Conservation (phyloP, 371 early-diverging fungal species). For the Globomyces sp. region DNA sequence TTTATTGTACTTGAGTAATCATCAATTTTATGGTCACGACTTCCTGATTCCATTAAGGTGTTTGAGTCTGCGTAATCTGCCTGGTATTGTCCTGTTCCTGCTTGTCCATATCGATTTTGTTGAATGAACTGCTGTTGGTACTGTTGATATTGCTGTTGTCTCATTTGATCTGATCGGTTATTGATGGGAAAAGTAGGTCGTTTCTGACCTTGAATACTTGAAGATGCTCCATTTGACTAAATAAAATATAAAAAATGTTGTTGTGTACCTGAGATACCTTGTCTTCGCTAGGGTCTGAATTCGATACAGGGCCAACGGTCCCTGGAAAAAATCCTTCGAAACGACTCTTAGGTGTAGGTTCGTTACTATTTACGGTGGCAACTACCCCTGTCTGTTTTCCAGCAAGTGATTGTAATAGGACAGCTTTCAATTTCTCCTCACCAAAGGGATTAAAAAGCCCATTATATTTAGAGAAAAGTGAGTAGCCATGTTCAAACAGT, state of each 20-base stretch:
- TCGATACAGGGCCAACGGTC: no score
- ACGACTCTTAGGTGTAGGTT: neutral
- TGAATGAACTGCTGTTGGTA: constrained; percentile 17
- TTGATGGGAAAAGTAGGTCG: neutral
- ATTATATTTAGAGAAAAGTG: constrained; percentile 23
- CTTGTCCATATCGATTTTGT: constrained; percentile 7
- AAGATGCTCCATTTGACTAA: neutral
- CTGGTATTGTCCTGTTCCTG: constrained; percentile 14
- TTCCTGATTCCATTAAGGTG: constrained; percentile 1
- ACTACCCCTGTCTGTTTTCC: neutral
- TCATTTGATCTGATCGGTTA: neutral
- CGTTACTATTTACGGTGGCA: neutral
- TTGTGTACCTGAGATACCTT: no score
- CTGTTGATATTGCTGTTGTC: constrained; percentile 6
- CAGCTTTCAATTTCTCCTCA: constrained; percentile 15
- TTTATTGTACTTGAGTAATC: constrained; percentile 3
- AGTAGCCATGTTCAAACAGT: neutral
- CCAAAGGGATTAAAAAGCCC: constrained; percentile 33
- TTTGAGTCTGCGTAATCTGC: constrained; percentile 14
- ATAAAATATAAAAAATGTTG: no score
- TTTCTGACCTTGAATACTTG: neutral
- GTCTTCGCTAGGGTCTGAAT: no score
- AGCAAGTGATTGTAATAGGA: constrained; percentile 1
- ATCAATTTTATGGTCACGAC: constrained; percentile 9
- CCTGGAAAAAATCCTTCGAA: no score